Base-by-base conservation (phyloP, 208 protist species). In the Acanthamoeba castellanii region DNA sequence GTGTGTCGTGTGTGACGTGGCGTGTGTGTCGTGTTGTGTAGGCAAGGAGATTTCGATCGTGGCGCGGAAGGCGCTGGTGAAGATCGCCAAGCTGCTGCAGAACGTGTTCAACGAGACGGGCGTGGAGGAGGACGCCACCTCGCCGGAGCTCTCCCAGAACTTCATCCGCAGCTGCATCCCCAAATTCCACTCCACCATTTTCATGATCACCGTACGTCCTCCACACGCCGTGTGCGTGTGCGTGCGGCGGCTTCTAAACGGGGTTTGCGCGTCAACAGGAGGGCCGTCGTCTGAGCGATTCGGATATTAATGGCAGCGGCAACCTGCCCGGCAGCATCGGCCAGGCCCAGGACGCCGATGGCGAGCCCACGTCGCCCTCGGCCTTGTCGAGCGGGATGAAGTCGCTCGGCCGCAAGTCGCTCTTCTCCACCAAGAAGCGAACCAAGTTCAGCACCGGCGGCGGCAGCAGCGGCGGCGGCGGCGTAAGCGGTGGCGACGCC, bases 51-150 rank as follows among this genome's bases (percentile, higher is more conserved):
- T 87, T 11, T 50, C 78, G 78, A n/a, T 37, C 18, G 4, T 20
- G 25, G 78, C 50, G 16, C 0, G 78, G 25, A 87, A 87, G 47
- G 78, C 47, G 18, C 78, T 87, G 8, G 47, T 87, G 25, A 87
- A 61, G 30, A 37, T 87, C 22, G 78, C 78, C 47, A 87, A 87
- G 78, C 78, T 87, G 20, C 8, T 87, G 27, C 78, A 87, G 78
- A 87, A 87, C 27, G 78, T 87, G 25, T 87, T 87, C 78, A 87
- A 87, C 45, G 78, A 87, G 47, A 87, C 78, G 20, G 78, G 78
- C 27, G 6, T 50, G 25, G 78, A 87, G 45, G 78, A 52, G 6
- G 78, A 87, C 16, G 30, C 78, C 27, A 37, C 78, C 14, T 34
- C 45, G 25, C 78, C 34, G 3, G 47, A 87, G 27, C 47, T 37